Base-by-base conservation (phyloP, 2,329 filamentous ascomycete genomes). In the Talaromyces pinophilus region DNA sequence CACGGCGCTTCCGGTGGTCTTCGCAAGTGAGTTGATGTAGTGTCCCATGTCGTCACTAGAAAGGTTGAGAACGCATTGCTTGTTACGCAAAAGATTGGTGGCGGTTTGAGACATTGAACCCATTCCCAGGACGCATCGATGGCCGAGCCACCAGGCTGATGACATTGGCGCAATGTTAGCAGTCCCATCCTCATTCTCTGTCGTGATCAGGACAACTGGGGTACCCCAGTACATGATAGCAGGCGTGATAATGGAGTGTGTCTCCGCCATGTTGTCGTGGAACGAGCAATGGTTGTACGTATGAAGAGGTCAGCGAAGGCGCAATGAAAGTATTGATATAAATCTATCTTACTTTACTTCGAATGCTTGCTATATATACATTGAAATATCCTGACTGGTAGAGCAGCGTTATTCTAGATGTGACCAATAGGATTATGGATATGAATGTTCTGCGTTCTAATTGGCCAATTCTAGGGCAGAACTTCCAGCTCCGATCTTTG, bases 91-190 rank as follows among this genome's bases (percentile, higher is more conserved):
- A 13, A 82, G 72, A 67, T 82, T 82, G 10, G 73, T 62, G 0
- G 80, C 75, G 0, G 81, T 82, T 65, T 81, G 75, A 52, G 74
- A 76, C 17, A 65, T 68, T 8, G 75, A 71, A 5, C 44, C 73
- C 2, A 83, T 72, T 1, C 81, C 81, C 5, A 83, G 76, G 70
- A 83, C 72, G 71, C 80, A 82, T 13, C 76, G 76, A 67, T 79
- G 71, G 5, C 77, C 77, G 11, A 83, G 76, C 81, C 81, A 83
- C 71, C 75, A 82, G 22, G 77, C 80, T 5, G 80, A 82, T 17
- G 81, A 82, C 66, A 82, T 81, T 8, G 81, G 77, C 7, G 71
- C 73, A 57, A 83, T 77, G 68, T 83, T 83, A 68, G 70, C 69
- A 3, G 76, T 78, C 5, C 74, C 75, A 66, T 82, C 80, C 69